These are phyloP conservation scores for Picocystis sp. DNA, from an alignment of 163 green algal genomes.

Conservation along the genomic window DNA sequence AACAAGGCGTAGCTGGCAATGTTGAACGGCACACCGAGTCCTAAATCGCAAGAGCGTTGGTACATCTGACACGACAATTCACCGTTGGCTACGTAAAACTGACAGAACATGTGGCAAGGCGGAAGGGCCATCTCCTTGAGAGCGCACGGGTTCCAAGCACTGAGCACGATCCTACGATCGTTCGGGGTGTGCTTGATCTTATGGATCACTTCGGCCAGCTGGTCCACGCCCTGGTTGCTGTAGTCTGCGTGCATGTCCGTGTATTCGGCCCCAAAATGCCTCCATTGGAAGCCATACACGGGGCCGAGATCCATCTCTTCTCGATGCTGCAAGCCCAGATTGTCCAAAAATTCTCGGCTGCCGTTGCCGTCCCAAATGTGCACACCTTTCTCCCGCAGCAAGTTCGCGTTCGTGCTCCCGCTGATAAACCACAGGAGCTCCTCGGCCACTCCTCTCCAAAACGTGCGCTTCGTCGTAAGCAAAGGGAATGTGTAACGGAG, in stretches of 20 bases:
- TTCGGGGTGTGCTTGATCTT: conserved; percentile 70
- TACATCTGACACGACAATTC: conserved; percentile 98
- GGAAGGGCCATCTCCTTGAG: conserved; percentile 90
- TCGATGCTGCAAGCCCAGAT: conserved; percentile 30
- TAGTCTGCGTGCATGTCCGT: conserved; percentile 89
- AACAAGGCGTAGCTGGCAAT: conserved; percentile 95
- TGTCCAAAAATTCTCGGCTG: conserved; percentile 61
- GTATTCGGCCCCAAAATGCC: conserved; percentile 96
- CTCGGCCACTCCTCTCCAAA: conserved; percentile 64
- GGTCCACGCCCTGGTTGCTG: conserved; percentile 74
- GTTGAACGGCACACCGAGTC: conserved; percentile 98
- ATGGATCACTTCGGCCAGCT: conserved; percentile 68
- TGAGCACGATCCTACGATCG: conserved; percentile 90
- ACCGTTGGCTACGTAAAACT: conserved; percentile 97
- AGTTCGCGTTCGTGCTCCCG: conserved; percentile 66
- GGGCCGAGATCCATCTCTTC: conserved; percentile 90
- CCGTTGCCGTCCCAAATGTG: conserved; percentile 98
- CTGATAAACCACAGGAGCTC: conserved; percentile 97
- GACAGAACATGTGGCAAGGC: conserved; percentile 96
- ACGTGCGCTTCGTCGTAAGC: conserved; percentile 78
- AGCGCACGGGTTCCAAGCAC: conserved; percentile 90
- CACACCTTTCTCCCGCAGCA: conserved; percentile 65
- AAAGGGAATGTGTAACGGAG: conserved; percentile 88
- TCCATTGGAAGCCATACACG: conserved; percentile 99
- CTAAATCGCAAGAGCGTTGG: conserved; percentile 90